Conservation (phyloP, 352 stramenopile species). For the Phytophthora quininea region DNA sequence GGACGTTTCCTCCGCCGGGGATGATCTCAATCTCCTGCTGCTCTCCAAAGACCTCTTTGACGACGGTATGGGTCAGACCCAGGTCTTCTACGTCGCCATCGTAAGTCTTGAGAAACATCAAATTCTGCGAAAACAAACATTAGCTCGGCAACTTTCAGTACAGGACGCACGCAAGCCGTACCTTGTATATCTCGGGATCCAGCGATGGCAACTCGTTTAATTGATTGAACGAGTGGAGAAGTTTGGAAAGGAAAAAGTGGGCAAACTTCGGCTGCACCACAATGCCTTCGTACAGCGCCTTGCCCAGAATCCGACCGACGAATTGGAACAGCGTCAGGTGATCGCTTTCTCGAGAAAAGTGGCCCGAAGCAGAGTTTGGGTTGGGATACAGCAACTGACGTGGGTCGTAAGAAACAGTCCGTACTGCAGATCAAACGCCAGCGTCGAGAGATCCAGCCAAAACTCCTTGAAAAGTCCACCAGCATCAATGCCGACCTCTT, state of each 20-base stretch:
- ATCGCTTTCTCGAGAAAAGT: constrained; percentile 80
- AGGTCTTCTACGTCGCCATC: constrained; percentile 92
- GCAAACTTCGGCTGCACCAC: constrained; percentile 96
- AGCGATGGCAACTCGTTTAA: constrained; percentile 92
- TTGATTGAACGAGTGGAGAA: constrained; percentile 81
- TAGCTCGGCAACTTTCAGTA: neutral
- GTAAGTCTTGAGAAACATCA: constrained; percentile 97
- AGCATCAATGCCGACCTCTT: constrained; percentile 96
- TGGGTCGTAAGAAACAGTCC: constrained; percentile 81
- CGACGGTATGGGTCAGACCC: constrained; percentile 91
- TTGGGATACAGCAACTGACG: constrained; percentile 93
- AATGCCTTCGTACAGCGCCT: constrained; percentile 96
- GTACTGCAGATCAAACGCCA: constrained; percentile 95
- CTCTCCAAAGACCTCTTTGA: constrained; percentile 89
- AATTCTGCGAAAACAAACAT: constrained; percentile 57
- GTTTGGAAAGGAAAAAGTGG: constrained; percentile 96
- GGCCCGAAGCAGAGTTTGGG: constrained; percentile 83
- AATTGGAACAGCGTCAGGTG: constrained; percentile 95
- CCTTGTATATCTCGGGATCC: constrained; percentile 94
- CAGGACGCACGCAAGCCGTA: constrained; percentile 18
- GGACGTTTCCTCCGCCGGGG: constrained; percentile 79
- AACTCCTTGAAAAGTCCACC: constrained; percentile 98
- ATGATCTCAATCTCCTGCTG: constrained; percentile 90
- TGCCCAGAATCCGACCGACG: constrained; percentile 93
- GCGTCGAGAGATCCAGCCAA: constrained; percentile 88